A percentile compares a stretch with the other conserved stretches of the same genome.
Conservation (phyloP, 2,329 filamentous ascomycete genomes). For the Xylariaceae sp. region DNA sequence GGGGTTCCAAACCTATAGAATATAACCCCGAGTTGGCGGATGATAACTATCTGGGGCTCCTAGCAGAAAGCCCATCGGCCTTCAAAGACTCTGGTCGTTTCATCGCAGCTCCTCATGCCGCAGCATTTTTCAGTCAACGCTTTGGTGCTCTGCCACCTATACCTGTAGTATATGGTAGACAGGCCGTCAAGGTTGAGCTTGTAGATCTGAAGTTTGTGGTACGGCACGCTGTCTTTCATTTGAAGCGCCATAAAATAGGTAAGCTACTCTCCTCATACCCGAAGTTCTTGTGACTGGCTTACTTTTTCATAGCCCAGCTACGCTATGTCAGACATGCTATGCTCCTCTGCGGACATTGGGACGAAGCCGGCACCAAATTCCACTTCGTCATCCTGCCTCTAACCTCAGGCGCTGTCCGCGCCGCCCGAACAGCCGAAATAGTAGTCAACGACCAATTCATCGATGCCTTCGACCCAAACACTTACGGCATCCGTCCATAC, state of each 20-base stretch:
- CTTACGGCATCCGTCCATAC: too few relatives aligned
- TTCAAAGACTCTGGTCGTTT: constrained; percentile 5
- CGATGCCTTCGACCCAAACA: too few relatives aligned
- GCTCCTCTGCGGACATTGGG: constrained; percentile 10
- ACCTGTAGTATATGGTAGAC: too few relatives aligned
- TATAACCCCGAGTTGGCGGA: not conserved
- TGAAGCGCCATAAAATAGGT: constrained; percentile 1
- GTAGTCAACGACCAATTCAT: not conserved
- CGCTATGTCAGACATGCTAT: not conserved
- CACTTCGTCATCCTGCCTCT: not conserved
- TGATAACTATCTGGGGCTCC: not conserved
- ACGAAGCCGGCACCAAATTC: not conserved
- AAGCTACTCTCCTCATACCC: not conserved
- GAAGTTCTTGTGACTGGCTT: not conserved
- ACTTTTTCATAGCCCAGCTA: not conserved
- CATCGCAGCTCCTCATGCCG: not conserved
- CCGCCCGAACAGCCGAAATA: not conserved
- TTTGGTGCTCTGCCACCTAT: too few relatives aligned
- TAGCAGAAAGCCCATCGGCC: constrained; percentile 5
- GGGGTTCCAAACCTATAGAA: not conserved
- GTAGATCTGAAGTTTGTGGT: too few relatives aligned
- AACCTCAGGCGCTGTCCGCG: not conserved
- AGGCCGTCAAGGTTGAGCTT: too few relatives aligned
- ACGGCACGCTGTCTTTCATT: not conserved
- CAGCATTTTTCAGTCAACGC: not conserved